A percentile compares a stretch with the other conserved stretches of the same genome.
Evolutionary conservation across 139 green algal species (phyloP).

Genomic region (Tetradesmus lagerheimii): DNA sequence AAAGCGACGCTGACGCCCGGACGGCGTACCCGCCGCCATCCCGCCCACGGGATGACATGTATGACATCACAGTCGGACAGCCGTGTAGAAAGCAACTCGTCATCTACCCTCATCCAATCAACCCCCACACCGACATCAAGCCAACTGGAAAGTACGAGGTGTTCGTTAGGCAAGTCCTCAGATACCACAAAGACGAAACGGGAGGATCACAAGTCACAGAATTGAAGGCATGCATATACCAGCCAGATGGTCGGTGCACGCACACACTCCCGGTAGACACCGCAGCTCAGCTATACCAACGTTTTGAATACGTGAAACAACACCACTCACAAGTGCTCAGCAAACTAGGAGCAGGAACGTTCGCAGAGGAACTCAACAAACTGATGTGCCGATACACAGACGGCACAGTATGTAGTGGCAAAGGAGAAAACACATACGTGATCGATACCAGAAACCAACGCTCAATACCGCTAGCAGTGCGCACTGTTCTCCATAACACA

Average conservation of each 20-base stretch:
- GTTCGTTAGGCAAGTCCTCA: not conserved
- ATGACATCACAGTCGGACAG: conserved; percentile 12
- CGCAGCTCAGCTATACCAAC: not conserved
- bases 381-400: not conserved
- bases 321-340: not conserved
- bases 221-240: not conserved
- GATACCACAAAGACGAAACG: not conserved
- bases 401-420: not conserved
- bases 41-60: not conserved
- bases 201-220: not conserved
- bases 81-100: too few relatives aligned
- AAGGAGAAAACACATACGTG: not conserved
- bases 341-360: too few relatives aligned
- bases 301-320: not conserved
- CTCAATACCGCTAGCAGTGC: not conserved
- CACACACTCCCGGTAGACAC: not conserved
- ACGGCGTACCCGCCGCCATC: too few relatives aligned
- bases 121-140: too few relatives aligned
- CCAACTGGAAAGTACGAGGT: too few relatives aligned
- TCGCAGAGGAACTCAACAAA: not conserved
- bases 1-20: too few relatives aligned
- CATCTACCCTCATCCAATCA: too few relatives aligned
- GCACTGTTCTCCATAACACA: not conserved
- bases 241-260: not conserved
- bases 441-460: not conserved